Evolutionary conservation across 1,139 yeast genomes (phyloP).

Genomic region (Kodamaea sp.): DNA sequence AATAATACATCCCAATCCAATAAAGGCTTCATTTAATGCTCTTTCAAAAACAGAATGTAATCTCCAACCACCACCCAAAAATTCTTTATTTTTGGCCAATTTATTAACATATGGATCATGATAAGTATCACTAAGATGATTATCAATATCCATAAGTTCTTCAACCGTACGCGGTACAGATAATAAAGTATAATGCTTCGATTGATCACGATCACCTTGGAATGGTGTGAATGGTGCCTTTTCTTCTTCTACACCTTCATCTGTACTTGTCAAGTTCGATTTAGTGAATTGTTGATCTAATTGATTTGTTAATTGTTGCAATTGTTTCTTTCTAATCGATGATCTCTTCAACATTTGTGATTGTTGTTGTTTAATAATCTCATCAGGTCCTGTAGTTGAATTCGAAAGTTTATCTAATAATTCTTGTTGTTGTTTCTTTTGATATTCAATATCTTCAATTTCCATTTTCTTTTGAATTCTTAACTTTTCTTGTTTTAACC

Average conservation of each 20-base stretch:
- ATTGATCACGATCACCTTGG: slow-evolving; percentile 74
- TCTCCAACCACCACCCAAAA: slow-evolving; percentile 83
- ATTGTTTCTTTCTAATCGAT: slow-evolving; percentile 60
- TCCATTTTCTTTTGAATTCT: slow-evolving; percentile 66
- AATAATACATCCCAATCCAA: slow-evolving; percentile 81
- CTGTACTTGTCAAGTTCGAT: slow-evolving; percentile 21
- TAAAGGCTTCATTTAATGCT: slow-evolving; percentile 82
- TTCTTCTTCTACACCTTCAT: slow-evolving; percentile 19
- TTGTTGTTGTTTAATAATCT: slow-evolving; percentile 41
- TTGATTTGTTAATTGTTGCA: slow-evolving; percentile 57
- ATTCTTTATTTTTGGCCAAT: slow-evolving; percentile 62
- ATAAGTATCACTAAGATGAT: slow-evolving; percentile 49
- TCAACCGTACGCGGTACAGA: slow-evolving; percentile 23
- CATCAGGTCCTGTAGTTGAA: slow-evolving; percentile 50
- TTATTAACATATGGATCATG: slow-evolving; percentile 48
- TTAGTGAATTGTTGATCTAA: slow-evolving; percentile 41
- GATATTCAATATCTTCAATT: slow-evolving; percentile 57
- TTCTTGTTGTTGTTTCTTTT: slow-evolving; percentile 62
- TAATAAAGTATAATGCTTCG: slow-evolving; percentile 34
- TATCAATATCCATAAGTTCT: slow-evolving; percentile 46
- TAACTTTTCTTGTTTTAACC: slow-evolving; percentile 57
- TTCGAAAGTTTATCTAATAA: slow-evolving; percentile 66
- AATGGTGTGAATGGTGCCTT: slow-evolving; percentile 87
- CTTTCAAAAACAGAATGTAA: slow-evolving; percentile 66
- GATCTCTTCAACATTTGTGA: slow-evolving; percentile 53